Base-by-base conservation (phyloP, 2,329 filamentous ascomycete species). In the Ophidiomyces ophidiicola region DNA sequence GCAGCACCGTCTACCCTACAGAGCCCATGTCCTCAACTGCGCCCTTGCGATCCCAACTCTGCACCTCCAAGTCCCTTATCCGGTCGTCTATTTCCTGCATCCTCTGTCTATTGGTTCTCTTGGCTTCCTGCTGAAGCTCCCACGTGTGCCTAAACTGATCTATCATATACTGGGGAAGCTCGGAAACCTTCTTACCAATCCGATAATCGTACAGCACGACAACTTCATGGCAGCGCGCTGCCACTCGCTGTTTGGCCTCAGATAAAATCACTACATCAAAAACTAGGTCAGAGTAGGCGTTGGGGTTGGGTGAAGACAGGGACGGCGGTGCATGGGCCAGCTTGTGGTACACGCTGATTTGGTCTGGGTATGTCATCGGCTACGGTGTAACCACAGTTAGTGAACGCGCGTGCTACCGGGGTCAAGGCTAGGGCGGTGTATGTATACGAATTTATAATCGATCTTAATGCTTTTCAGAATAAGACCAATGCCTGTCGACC, bases 321-420 rank as follows among this genome's bases (percentile, higher is more conserved):
- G 41, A 38, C 10, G 47, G 47, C 6, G 45, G 45, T 29, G 42
- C 35, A 15, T 46, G 35, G 15, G 44, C 36, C 19, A 94, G 71
- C 56, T 80, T 87, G 62, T 94, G 85, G 51, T 88, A 80, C 14
- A 90, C 83, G 0, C 81, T 85, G 45, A 93, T 75, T 34, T 73
- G 72, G 58, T 94, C 86, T 0, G 86, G 86, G 58, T 75, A 92
- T 23, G 71, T 79, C 74, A 94, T 80, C 11, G 86, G 84, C 82
- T 85, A 48, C 32, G 41, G 26, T 24, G 12, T 18, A 34, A 24
- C 6, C 8, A 21, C 17, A 17, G 8, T 41, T 32, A 41, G 39
- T 12, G 14, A 24, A 24, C 8, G 11, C n/a, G 20, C 24, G 25
- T 3, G 14, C 3, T 3, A 28, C 11, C 4, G 8, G 7, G 25